Base-by-base conservation (phyloP, 2,329 filamentous ascomycete genomes). In the Cryphonectria naterciae region DNA sequence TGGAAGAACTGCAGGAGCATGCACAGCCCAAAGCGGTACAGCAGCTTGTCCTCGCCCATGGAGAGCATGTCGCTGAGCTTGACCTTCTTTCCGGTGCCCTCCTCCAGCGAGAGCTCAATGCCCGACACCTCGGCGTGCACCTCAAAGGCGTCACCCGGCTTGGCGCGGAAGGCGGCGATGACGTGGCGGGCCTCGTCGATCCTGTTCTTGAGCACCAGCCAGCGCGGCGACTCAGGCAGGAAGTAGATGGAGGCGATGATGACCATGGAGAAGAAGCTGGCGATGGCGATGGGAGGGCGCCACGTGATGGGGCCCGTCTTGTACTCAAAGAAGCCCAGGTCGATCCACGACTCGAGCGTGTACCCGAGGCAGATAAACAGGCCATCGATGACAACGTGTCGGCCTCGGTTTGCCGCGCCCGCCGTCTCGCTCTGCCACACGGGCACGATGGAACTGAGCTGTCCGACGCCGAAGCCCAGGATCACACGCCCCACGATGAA, bases 401-500 rank as follows among this genome's bases (percentile, higher is more conserved):
- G 70, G 1, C 75, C 75, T 7, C 75, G 73, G 67, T 76, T 73
- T 37, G 68, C 70, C 25, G 75, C 70, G 11, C 73, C 70, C 17
- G 74, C 71, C 2, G 74, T 74, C 70, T 77, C 76, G 43, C 74
- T 74, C 68, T 77, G 76, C 75, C 74, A 75, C 35, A 74, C 74
- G 1, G 75, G 76, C 37, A 75, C 83, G 81, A 69, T 89, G 85
- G 86, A 84, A 82, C 22, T 86, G 83, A 85, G 74, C 67, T 65
- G 76, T 56, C 79, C 65, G 69, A 80, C 74, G 75, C 85, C 86
- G 69, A 86, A 79, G 43, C 86, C 86, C 28, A 85, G 85, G 22
- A 88, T 79, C 25, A 88, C 74, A 68, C 86, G 82, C 22, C 84
- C 85, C 49, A 85, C 79, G 65, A 88, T 85, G 64, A 88, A 79